phyloP scores from a whole-genome alignment of 2,329 filamentous ascomycete species.

The Talaromyces islandicus region DNA sequence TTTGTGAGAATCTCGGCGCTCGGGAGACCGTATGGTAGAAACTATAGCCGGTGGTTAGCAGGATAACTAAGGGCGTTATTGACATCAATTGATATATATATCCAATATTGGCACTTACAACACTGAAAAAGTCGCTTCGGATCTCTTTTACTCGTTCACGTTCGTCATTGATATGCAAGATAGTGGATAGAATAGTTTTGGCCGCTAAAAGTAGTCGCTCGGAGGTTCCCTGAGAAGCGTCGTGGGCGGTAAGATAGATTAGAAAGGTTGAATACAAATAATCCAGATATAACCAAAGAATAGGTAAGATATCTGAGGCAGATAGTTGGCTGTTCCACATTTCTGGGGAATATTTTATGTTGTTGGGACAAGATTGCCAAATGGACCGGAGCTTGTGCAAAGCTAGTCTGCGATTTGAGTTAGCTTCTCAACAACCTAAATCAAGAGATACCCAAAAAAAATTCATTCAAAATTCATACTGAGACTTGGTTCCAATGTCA shows the following conservation, averaged over 20 bases:
- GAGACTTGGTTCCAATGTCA: not conserved
- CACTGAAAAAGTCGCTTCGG: not conserved
- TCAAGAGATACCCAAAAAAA: not conserved
- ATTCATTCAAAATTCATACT: not conserved
- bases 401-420: not conserved
- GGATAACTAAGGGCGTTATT: not conserved
- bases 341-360: not conserved
- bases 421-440: not conserved
- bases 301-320: not conserved
- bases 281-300: not conserved
- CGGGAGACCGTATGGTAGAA: not conserved
- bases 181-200: not conserved
- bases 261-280: not conserved
- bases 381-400: not conserved
- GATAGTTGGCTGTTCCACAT: not conserved
- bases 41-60: not conserved
- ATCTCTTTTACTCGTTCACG: not conserved
- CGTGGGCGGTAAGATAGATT: not conserved
- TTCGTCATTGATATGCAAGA: not conserved
- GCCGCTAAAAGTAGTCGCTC: not conserved
- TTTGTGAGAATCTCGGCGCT: slow-evolving; percentile 1
- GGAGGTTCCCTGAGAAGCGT: not conserved
- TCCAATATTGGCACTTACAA: not conserved
- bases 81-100: not conserved
- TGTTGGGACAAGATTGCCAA: not conserved